Percentiles rank a stretch among this genome's conserved stretches.
These are phyloP conservation scores for Sicyos baderoa DNA, from an alignment of 306 rosid genomes.

Conservation along the genomic window DNA sequence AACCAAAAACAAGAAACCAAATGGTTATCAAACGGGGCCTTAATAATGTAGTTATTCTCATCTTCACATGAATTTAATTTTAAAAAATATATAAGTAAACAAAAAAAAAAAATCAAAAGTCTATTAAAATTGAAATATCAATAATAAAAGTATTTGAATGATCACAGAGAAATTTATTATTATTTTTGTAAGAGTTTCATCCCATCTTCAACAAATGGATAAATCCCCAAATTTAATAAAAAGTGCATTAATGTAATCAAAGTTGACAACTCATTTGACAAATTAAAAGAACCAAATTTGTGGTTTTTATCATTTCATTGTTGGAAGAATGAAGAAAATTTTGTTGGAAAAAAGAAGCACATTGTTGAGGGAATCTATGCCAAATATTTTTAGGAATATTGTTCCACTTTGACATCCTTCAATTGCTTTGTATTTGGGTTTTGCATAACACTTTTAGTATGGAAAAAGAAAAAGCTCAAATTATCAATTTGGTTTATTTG, in stretches of 20 bases:
- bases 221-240: neutral
- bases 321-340: constrained; percentile 10
- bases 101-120: too few relatives aligned
- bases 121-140: too few relatives aligned
- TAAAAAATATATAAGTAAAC: too few relatives aligned
- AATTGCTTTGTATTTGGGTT: constrained; percentile 9
- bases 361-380: constrained; percentile 6
- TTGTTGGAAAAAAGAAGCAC: neutral
- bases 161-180: too few relatives aligned
- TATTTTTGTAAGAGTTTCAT: neutral
- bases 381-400: neutral
- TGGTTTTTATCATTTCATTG: constrained; percentile 9
- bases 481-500: neutral
- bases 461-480: neutral
- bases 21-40: too few relatives aligned
- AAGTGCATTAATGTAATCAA: neutral
- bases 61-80: too few relatives aligned
- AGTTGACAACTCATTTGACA: constrained; percentile 11
- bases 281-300: neutral
- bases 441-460: neutral
- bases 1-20: too few relatives aligned
- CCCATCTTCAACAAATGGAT: neutral
- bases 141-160: too few relatives aligned
- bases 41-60: too few relatives aligned
- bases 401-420: neutral